Conservation (phyloP, 768 basidiomycete species). For the Naganishia antarctica region DNA sequence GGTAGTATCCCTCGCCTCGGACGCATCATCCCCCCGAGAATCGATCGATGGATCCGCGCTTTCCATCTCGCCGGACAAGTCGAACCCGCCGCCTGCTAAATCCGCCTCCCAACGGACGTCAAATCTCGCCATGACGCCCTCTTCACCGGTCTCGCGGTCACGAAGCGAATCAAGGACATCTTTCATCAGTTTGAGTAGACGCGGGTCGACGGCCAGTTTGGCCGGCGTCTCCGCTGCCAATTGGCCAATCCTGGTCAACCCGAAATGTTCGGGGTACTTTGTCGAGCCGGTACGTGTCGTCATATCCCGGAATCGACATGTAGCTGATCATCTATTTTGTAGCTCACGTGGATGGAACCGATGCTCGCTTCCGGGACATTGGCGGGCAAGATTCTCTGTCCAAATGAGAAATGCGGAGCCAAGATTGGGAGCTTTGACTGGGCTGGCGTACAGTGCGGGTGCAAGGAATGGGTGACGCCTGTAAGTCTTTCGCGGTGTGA, state of each 20-base stretch:
- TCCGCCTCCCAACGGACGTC: conserved; percentile 30
- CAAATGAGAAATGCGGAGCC: conserved; percentile 79
- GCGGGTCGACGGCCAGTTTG: conserved; percentile 1
- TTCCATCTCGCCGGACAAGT: conserved; percentile 10
- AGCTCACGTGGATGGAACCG: conserved; percentile 97
- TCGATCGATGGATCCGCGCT: background rate
- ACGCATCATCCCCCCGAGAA: background rate
- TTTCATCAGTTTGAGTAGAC: background rate
- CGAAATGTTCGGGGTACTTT: conserved; percentile 93
- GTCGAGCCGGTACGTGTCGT: conserved; percentile 73
- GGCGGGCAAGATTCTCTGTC: conserved; percentile 84
- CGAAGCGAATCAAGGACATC: background rate
- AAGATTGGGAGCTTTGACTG: conserved; percentile 97
- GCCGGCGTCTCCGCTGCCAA: conserved; percentile 20
- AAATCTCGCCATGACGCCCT: conserved; percentile 41
- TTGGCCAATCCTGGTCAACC: conserved; percentile 57
- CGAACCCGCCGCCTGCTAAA: background rate
- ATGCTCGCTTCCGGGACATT: conserved; percentile 69
- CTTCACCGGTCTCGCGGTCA: background rate
- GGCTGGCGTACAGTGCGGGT: conserved; percentile 88
- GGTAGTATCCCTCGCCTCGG: background rate
- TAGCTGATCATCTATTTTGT: background rate
- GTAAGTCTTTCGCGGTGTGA: conserved; percentile 53
- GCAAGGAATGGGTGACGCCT: conserved; percentile 86
- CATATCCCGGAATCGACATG: background rate